A percentile compares a stretch with the other conserved stretches of the same genome.
phyloP scores from a whole-genome alignment of 2,329 filamentous ascomycete genomes.

The Cercospora berteroae region DNA sequence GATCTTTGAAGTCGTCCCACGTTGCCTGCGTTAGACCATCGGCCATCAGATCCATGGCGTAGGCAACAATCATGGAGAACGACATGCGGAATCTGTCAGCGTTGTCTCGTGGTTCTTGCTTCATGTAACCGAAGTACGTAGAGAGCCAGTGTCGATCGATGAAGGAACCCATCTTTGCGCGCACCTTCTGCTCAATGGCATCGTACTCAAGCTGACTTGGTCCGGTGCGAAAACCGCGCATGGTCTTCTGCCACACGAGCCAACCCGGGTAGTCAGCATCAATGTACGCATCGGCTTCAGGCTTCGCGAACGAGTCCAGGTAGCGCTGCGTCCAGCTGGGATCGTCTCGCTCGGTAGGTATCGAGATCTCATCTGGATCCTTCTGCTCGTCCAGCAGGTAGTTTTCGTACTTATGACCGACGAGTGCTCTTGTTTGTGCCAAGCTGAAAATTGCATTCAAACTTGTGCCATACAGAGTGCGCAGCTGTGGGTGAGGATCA shows the following conservation, averaged over 20 bases:
- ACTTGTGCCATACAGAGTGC: slow-evolving; percentile 76
- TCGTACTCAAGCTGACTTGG: slow-evolving; percentile 74
- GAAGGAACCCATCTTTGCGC: slow-evolving; percentile 74
- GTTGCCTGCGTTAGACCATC: slow-evolving; percentile 73
- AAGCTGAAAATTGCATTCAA: slow-evolving; percentile 76
- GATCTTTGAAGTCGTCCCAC: slow-evolving; percentile 82
- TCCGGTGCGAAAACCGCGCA: slow-evolving; percentile 74
- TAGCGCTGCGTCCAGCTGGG: slow-evolving; percentile 75
- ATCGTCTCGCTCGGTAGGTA: slow-evolving; percentile 72
- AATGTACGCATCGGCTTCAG: slow-evolving; percentile 81
- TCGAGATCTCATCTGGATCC: slow-evolving; percentile 71
- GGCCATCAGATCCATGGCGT: slow-evolving; percentile 86
- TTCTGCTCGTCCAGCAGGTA: slow-evolving; percentile 79
- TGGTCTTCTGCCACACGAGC: slow-evolving; percentile 90
- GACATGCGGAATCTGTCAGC: slow-evolving; percentile 86
- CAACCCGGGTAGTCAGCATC: slow-evolving; percentile 92
- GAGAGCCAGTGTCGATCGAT: slow-evolving; percentile 83
- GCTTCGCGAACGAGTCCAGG: slow-evolving; percentile 72
- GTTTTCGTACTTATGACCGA: slow-evolving; percentile 81
- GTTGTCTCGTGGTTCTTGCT: slow-evolving; percentile 87
- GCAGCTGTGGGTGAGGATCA: slow-evolving; percentile 83
- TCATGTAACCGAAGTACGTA: slow-evolving; percentile 87
- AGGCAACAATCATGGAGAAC: slow-evolving; percentile 80
- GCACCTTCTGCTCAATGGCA: slow-evolving; percentile 69
- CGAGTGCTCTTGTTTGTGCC: slow-evolving; percentile 81